A percentile compares a stretch with the other conserved stretches of the same genome.
Conservation (phyloP, 306 rosid genomes). For the Sindora glabra region DNA sequence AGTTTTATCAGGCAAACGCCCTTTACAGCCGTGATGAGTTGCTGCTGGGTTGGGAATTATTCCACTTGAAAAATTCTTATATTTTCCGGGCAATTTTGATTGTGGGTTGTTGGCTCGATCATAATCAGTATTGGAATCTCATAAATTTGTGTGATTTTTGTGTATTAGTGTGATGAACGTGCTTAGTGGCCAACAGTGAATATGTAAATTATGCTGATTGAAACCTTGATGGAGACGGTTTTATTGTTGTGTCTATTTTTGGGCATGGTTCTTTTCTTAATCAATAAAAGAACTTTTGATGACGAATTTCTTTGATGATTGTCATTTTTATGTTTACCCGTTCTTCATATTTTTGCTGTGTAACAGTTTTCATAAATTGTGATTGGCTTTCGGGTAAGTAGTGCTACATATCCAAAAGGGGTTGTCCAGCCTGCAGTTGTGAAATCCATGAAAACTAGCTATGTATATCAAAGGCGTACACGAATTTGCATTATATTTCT, state of each 20-base stretch:
- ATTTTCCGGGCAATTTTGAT: slow-evolving; percentile 36
- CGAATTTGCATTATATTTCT: too few species aligned
- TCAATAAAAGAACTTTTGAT: neutral
- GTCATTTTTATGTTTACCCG: too few species aligned
- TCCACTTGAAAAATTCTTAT: slow-evolving; percentile 43
- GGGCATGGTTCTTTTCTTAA: slow-evolving; percentile 14
- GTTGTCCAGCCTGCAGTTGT: too few species aligned
- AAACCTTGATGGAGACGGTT: slow-evolving; percentile 59
- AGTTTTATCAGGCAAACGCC: slow-evolving; percentile 39
- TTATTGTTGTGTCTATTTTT: too few species aligned
- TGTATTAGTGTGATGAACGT: slow-evolving; percentile 41
- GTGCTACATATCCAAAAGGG: too few species aligned
- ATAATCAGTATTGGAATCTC: slow-evolving; percentile 51
- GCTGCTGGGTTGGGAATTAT: slow-evolving; percentile 63
- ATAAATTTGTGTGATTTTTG: slow-evolving; percentile 36
- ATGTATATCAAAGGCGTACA: too few species aligned
- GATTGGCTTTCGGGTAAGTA: too few species aligned
- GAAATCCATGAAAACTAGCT: too few species aligned
- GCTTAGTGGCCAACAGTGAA: slow-evolving; percentile 74
- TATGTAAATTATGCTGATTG: slow-evolving; percentile 51
- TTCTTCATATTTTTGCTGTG: too few species aligned
- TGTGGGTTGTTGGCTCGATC: slow-evolving; percentile 43
- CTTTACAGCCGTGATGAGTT: slow-evolving; percentile 59
- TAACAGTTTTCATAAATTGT: too few species aligned
- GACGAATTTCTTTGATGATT: too few species aligned